phyloP scores from a whole-genome alignment of 2,329 filamentous ascomycete species.

The Cercospora berteroae region DNA sequence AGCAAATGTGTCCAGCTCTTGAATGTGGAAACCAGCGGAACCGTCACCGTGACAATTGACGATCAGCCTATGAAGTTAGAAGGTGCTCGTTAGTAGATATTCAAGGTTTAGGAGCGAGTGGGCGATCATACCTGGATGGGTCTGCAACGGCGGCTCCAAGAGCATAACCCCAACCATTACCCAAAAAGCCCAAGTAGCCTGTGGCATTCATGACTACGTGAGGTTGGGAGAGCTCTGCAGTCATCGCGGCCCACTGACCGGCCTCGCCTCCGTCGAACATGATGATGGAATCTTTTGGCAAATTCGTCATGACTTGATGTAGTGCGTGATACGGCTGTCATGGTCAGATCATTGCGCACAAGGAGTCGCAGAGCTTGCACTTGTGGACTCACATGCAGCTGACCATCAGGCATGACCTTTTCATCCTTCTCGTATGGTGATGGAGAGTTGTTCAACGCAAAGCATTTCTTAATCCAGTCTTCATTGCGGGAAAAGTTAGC shows the following conservation, averaged over 20 bases:
- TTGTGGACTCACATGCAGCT: slow-evolving; percentile 25
- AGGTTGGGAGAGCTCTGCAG: slow-evolving; percentile 32
- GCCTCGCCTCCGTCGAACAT: slow-evolving; percentile 45
- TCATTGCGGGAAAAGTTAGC: slow-evolving; percentile 18
- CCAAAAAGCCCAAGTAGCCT: slow-evolving; percentile 48
- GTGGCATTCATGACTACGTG: slow-evolving; percentile 34
- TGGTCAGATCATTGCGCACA: background rate
- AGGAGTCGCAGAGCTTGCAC: background rate
- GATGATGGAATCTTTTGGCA: slow-evolving; percentile 40
- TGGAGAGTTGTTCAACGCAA: slow-evolving; percentile 26
- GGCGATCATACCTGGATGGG: slow-evolving; percentile 24
- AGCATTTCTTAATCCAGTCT: slow-evolving; percentile 34
- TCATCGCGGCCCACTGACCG: slow-evolving; percentile 39
- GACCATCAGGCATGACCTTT: slow-evolving; percentile 31
- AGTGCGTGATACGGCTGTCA: slow-evolving; percentile 46
- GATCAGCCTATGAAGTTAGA: slow-evolving; percentile 32
- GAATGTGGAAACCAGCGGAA: slow-evolving; percentile 47
- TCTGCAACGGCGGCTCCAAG: slow-evolving; percentile 46
- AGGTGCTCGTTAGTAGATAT: background rate
- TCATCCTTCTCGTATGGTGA: slow-evolving; percentile 30
- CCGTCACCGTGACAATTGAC: slow-evolving; percentile 50
- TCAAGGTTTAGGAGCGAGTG: background rate
- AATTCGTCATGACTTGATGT: slow-evolving; percentile 38
- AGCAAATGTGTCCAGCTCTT: slow-evolving; percentile 48
- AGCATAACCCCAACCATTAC: slow-evolving; percentile 49